These are phyloP conservation scores for Brassica hybrid DNA, from an alignment of 441 rosid genomes.

Conservation along the genomic window DNA sequence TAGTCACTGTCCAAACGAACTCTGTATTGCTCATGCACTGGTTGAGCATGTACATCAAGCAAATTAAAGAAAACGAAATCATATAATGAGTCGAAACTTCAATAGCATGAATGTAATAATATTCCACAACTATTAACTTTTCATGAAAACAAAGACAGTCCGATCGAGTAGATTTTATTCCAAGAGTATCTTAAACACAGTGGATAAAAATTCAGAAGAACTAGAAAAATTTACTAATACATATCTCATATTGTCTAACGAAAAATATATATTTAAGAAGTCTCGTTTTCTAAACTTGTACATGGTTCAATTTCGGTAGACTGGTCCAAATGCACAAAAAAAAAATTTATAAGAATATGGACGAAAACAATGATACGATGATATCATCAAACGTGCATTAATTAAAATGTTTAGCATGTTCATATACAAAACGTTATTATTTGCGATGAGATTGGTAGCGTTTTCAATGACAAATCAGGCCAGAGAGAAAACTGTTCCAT, in stretches of 20 bases:
- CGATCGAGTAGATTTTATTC: not conserved
- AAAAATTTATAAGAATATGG: not conserved
- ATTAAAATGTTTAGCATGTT: not conserved
- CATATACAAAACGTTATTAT: not conserved
- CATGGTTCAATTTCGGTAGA: not conserved
- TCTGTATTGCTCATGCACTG: not conserved
- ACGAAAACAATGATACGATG: not conserved
- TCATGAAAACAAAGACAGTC: not conserved
- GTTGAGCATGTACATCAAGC: not conserved
- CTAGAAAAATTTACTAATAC: not conserved
- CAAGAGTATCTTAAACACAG: conserved; percentile 12
- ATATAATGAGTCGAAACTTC: not conserved
- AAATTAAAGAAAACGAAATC: not conserved
- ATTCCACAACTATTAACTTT: not conserved
- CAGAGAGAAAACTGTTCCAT: not conserved
- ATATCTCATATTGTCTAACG: not conserved
- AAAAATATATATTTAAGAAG: too few relatives aligned
- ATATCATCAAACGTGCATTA: not conserved
- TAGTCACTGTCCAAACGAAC: conserved; percentile 17
- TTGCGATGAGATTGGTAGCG: not conserved
- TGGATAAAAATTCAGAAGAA: not conserved
- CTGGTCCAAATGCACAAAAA: not conserved
- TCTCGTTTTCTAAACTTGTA: not conserved
- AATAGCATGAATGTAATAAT: not conserved
- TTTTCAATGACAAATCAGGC: not conserved